phyloP scores from a whole-genome alignment of 2,329 filamentous ascomycete genomes.

The Pseudogymnoascus sp. region DNA sequence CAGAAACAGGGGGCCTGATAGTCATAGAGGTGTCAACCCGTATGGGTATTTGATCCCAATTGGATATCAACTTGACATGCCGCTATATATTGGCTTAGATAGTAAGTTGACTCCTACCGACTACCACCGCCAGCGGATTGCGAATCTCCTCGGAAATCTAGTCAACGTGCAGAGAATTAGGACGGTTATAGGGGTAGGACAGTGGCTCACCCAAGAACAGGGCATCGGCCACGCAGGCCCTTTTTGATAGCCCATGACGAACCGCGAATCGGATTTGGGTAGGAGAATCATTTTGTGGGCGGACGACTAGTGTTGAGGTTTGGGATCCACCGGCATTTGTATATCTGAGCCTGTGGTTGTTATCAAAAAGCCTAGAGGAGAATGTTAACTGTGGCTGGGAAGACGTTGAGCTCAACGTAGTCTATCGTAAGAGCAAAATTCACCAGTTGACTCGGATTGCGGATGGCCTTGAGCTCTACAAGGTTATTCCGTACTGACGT shows the following conservation, averaged over 20 bases:
- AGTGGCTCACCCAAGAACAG: not conserved
- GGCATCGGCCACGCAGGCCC: not conserved
- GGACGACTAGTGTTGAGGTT: not conserved
- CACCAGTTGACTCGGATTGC: not conserved
- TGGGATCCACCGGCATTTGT: not conserved
- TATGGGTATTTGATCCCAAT: not conserved
- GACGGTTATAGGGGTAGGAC: not conserved
- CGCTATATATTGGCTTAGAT: not conserved
- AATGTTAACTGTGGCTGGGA: not conserved
- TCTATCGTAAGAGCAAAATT: not conserved
- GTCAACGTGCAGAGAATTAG: not conserved
- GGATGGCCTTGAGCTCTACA: not conserved
- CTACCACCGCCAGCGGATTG: not conserved
- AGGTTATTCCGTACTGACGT: not conserved
- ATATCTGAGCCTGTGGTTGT: not conserved
- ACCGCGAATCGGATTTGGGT: not conserved
- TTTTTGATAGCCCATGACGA: not conserved
- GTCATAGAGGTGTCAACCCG: not conserved
- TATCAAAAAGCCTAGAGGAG: not conserved
- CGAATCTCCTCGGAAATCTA: not conserved
- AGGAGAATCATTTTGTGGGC: not conserved
- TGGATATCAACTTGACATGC: not conserved
- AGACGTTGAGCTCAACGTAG: not conserved
- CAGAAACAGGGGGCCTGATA: not conserved
- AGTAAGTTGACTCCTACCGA: not conserved